Percentiles rank a stretch among this genome's conserved stretches.
These are phyloP conservation scores for Ophiosphaerella korrae DNA, from an alignment of 2,329 filamentous ascomycete genomes.

Conservation along the genomic window DNA sequence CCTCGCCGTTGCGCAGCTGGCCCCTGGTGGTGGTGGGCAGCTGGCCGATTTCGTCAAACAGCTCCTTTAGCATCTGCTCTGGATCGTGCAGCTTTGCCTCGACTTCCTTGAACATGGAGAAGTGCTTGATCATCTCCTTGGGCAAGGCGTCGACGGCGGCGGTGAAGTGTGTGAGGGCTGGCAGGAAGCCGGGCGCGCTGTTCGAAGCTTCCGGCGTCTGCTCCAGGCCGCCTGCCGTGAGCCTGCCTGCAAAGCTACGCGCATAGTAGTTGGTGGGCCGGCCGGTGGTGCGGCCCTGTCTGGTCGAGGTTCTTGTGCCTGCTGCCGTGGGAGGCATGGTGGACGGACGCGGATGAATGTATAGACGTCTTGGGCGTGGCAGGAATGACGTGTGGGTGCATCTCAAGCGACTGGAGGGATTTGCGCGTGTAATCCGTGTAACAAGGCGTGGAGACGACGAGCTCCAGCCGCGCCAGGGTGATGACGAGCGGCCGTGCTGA, in stretches of 20 bases:
- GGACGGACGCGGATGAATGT: slow-evolving; percentile 14
- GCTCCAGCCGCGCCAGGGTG: slow-evolving; percentile 21
- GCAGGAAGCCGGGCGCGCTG: slow-evolving; percentile 61
- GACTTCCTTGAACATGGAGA: slow-evolving; percentile 94
- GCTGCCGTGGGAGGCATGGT: slow-evolving; percentile 43
- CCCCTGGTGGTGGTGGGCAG: slow-evolving; percentile 51
- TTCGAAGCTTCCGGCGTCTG: slow-evolving; percentile 45
- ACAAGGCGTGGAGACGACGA: slow-evolving; percentile 15
- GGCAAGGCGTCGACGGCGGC: slow-evolving; percentile 91
- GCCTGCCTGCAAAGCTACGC: slow-evolving; percentile 51
- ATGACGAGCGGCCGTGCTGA: slow-evolving; percentile 14
- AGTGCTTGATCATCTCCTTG: slow-evolving; percentile 93
- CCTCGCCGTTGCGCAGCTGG: slow-evolving; percentile 30
- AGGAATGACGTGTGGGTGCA: slow-evolving; percentile 32
- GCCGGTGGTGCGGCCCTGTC: slow-evolving; percentile 53
- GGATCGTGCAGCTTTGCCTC: slow-evolving; percentile 94
- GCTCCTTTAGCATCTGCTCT: slow-evolving; percentile 78
- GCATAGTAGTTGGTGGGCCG: slow-evolving; percentile 59
- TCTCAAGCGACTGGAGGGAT: slow-evolving; percentile 31
- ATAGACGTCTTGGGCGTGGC: slow-evolving; percentile 21
- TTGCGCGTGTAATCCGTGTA: slow-evolving; percentile 19
- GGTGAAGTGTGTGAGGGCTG: slow-evolving; percentile 76
- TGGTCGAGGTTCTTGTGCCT: slow-evolving; percentile 48
- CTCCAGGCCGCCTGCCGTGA: slow-evolving; percentile 42
- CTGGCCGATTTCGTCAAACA: slow-evolving; percentile 67